Conservation (phyloP, 2,329 filamentous ascomycete genomes). For the Trichoderma guizhouense region DNA sequence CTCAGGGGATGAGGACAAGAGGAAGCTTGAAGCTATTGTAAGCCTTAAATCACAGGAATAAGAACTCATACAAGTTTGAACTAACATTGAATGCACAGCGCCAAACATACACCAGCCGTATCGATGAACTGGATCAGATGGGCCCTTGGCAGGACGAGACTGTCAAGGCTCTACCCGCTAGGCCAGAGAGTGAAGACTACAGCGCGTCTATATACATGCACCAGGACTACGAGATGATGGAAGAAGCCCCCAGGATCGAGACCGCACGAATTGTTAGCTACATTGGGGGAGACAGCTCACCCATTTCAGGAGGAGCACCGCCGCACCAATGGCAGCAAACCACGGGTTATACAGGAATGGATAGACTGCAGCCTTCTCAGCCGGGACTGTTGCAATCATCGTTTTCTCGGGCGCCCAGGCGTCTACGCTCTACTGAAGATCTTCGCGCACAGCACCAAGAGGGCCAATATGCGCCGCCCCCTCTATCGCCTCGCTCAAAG, state of each 20-base stretch:
- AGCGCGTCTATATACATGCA: background rate
- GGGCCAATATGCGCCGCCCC: slow-evolving; percentile 63
- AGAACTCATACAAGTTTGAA: background rate
- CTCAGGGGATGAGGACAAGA: slow-evolving; percentile 78
- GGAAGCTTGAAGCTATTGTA: slow-evolving; percentile 91
- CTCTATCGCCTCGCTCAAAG: slow-evolving; percentile 59
- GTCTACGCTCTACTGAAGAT: slow-evolving; percentile 30
- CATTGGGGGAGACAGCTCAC: slow-evolving; percentile 25
- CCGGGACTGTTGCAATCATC: slow-evolving; percentile 47
- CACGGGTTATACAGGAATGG: slow-evolving; percentile 22
- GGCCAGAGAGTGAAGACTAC: slow-evolving; percentile 54
- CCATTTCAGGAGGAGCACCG: background rate
- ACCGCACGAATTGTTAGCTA: slow-evolving; percentile 53
- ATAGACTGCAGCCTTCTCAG: slow-evolving; percentile 27
- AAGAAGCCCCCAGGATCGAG: slow-evolving; percentile 35
- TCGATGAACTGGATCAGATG: slow-evolving; percentile 78
- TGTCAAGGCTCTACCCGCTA: slow-evolving; percentile 73
- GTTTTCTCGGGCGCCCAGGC: slow-evolving; percentile 49
- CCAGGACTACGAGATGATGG: background rate
- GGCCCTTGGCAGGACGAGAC: slow-evolving; percentile 51
- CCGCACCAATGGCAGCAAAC: slow-evolving; percentile 18
- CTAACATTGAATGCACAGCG: slow-evolving; percentile 49
- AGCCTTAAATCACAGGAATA: slow-evolving; percentile 37
- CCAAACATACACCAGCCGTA: slow-evolving; percentile 84
- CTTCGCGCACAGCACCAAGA: slow-evolving; percentile 48